Evolutionary conservation across 140 eudicot species (phyloP).

Genomic region (Flaveria floridana): DNA sequence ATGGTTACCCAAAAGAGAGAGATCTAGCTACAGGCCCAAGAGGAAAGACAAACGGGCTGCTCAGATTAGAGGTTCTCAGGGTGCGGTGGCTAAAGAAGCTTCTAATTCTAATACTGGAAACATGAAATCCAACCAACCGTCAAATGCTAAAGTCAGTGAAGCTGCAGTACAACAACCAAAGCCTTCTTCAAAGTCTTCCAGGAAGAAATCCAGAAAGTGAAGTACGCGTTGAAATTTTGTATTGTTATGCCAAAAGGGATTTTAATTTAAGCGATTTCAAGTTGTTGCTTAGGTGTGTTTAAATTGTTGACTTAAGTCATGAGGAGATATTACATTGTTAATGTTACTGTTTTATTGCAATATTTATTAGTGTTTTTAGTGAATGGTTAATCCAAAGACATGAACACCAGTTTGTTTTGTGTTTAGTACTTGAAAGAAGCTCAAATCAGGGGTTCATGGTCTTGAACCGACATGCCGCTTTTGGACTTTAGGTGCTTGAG

Average conservation of each 20-base stretch:
- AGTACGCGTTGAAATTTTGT: slow-evolving; percentile 23
- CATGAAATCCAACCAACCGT: slow-evolving; percentile 51
- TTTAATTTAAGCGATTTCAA: background rate
- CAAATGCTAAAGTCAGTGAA: slow-evolving; percentile 51
- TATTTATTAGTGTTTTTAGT: slow-evolving; percentile 1
- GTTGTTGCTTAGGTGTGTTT: slow-evolving; percentile 14
- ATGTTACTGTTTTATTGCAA: slow-evolving; percentile 5
- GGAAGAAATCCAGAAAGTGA: slow-evolving; percentile 81
- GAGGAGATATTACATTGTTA: background rate
- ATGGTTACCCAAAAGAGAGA: slow-evolving; percentile 90
- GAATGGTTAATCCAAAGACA: background rate
- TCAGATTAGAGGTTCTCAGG: slow-evolving; percentile 90
- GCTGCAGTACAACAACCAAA: slow-evolving; percentile 52
- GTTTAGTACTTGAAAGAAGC: background rate
- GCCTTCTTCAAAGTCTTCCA: slow-evolving; percentile 65
- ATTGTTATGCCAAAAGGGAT: slow-evolving; percentile 1
- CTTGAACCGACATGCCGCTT: background rate
- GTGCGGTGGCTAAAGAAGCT: slow-evolving; percentile 76
- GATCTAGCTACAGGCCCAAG: slow-evolving; percentile 87
- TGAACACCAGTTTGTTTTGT: background rate
- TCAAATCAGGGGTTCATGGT: background rate
- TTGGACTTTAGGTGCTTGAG: background rate
- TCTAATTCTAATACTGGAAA: slow-evolving; percentile 24
- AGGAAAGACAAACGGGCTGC: slow-evolving; percentile 88
- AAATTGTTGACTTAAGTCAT: slow-evolving; percentile 15